These are phyloP conservation scores for Boletus sp. DNA, from an alignment of 768 basidiomycete genomes.

Conservation along the genomic window DNA sequence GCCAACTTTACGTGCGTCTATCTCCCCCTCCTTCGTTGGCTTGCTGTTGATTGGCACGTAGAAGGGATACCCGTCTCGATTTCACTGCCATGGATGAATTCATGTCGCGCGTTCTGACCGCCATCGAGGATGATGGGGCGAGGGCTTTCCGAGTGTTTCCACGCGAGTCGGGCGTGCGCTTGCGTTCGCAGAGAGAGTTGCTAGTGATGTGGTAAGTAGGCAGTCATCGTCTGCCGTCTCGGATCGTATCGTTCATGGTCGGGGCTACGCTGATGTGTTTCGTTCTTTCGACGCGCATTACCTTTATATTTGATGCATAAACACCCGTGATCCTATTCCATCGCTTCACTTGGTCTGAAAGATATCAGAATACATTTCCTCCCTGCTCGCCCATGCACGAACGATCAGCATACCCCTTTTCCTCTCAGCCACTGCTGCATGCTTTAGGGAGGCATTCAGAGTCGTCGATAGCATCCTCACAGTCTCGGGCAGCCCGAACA, in stretches of 20 bases:
- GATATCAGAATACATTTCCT: conserved; percentile 84
- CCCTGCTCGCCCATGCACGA: conserved; percentile 74
- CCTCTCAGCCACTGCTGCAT: conserved; percentile 83
- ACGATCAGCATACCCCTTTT: conserved; percentile 68
- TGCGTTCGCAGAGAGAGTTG: conserved; percentile 79
- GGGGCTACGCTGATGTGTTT: neutral
- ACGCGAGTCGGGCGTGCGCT: conserved; percentile 65
- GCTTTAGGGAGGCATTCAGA: conserved; percentile 83
- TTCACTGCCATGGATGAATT: conserved; percentile 95
- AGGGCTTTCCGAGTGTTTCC: conserved; percentile 88
- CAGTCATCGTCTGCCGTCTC: neutral
- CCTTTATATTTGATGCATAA: neutral
- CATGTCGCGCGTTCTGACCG: conserved; percentile 62
- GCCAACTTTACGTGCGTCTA: conserved; percentile 73
- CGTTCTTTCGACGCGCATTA: neutral
- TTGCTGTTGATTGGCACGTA: conserved; percentile 20
- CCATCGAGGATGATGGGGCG: conserved; percentile 72
- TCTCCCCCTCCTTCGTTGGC: neutral
- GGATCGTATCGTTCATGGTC: neutral
- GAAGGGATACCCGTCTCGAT: conserved; percentile 59
- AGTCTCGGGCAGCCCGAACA: conserved; percentile 36
- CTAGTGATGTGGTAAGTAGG: conserved; percentile 73
- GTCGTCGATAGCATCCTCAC: conserved; percentile 75
- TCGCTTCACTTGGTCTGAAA: conserved; percentile 27
- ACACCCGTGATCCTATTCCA: neutral